Base-by-base conservation (phyloP, 306 rosid genomes). In the Castanea sativa region DNA sequence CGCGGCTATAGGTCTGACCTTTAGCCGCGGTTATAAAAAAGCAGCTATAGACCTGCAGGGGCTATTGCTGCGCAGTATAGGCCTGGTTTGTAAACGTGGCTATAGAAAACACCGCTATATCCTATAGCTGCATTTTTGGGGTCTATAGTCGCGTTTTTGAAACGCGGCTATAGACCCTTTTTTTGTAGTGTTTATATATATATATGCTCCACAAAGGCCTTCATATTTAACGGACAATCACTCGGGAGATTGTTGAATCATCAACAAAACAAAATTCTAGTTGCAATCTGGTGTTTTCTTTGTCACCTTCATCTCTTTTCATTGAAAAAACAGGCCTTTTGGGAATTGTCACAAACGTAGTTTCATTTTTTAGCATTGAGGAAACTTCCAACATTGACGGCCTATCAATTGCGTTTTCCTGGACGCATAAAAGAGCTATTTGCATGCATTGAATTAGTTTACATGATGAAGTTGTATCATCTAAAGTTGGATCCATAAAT, bases 351-450 rank as follows among this genome's bases (percentile, higher is more conserved):
- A 80, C 4, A 35, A 21, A 11, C 0, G 35, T 55, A 21, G 29
- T 57, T 70, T 85, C 81, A 10, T 18, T 80, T 43, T 79, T 85
- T 21, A 85, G 75, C 88, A 87, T 85, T 3, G 83, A 77, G 6
- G 65, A 75, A 52, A 85, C 63, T 78, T 80, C 76, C 52, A 85
- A 30, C 85, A 82, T 74, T 27, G 86, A 73, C 6, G 86, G 90
- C 71, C 85, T 79, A 20, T 76, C 90, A 11, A 35, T 67, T 16
- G 88, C 79, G 27, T 72, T 43, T 64, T 80, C 81, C 23, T 75
- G 83, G 15, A 79, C 80, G 20, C 86, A 86, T 53, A 84, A 61
- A 29, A 87, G 79, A 67, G 74, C 86, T 49, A 84, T 76, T 9
- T 73, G 80, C 78, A 84, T 30, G 74, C 90, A 87, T 60, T 64